Conservation (phyloP, 805 yeast genomes). For the Teunomyces funiuensis region DNA sequence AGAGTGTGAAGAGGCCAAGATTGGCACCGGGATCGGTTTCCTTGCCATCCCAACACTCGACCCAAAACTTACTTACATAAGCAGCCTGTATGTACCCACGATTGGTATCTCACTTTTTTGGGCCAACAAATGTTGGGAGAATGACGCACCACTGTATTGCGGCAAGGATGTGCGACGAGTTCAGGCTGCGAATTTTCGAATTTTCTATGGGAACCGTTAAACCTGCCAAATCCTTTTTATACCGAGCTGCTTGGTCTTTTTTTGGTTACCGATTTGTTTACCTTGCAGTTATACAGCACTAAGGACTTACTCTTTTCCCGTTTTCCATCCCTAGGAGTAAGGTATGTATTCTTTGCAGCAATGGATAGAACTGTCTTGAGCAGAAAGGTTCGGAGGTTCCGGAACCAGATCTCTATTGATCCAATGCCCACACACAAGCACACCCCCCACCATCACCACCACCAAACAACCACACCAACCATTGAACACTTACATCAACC, state of each 20-base stretch:
- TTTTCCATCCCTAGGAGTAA: slow-evolving; percentile 5
- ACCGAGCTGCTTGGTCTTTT: not conserved
- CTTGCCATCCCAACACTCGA: slow-evolving; percentile 9
- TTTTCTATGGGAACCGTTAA: not conserved
- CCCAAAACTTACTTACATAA: slow-evolving; percentile 7
- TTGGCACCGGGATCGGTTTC: too few species aligned
- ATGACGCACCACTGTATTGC: slow-evolving; percentile 6
- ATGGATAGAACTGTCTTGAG: too few species aligned
- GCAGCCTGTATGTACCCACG: slow-evolving; percentile 5
- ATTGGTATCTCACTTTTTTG: slow-evolving; percentile 11
- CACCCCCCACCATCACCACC: too few species aligned
- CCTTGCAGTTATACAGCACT: slow-evolving; percentile 1
- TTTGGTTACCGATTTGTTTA: slow-evolving; percentile 1
- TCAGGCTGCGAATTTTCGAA: slow-evolving; percentile 6
- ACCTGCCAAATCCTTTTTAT: not conserved
- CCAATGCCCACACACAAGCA: too few species aligned
- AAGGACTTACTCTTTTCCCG: slow-evolving; percentile 2
- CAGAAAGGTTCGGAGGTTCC: too few species aligned
- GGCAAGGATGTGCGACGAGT: not conserved
- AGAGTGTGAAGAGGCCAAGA: too few species aligned
- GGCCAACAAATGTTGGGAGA: slow-evolving; percentile 18
- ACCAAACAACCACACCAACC: too few species aligned
- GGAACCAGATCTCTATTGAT: too few species aligned
- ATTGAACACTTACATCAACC: too few species aligned
- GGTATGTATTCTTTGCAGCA: not conserved